Evolutionary conservation across 148 eudicot species (phyloP).

Genomic region (Persicaria tinctoria): DNA sequence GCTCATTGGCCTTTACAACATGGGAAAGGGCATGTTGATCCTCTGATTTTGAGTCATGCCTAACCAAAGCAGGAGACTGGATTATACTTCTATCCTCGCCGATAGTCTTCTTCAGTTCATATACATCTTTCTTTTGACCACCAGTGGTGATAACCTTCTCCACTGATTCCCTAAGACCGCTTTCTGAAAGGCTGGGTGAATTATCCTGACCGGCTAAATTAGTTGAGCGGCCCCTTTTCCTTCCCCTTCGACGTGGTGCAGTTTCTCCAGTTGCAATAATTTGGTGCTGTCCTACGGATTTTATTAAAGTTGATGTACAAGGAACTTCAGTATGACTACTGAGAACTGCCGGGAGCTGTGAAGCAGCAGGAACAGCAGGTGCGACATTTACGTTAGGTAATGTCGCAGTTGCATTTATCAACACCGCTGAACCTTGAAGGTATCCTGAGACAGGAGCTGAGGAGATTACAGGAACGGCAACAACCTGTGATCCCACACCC

Average conservation of each 20-base stretch:
- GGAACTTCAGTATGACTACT: conserved; percentile 24
- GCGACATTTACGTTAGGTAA: conserved; percentile 19
- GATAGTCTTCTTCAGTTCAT: conserved; percentile 1
- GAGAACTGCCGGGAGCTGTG: conserved; percentile 22
- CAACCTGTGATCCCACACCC: conserved; percentile 22
- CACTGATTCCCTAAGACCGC: conserved; percentile 22
- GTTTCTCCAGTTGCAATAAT: conserved; percentile 33
- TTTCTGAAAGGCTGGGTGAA: conserved; percentile 28
- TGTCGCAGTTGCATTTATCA: conserved; percentile 20
- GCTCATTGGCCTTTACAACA: conserved; percentile 11
- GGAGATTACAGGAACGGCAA: conserved; percentile 25
- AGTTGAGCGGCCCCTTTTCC: conserved; percentile 32
- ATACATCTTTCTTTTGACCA: conserved; percentile 24
- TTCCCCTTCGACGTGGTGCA: conserved; percentile 62
- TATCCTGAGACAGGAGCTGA: conserved; percentile 25
- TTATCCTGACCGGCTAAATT: conserved; percentile 26
- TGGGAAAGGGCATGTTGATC: conserved; percentile 8
- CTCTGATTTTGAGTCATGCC: conserved; percentile 11
- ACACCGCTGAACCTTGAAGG: conserved; percentile 23
- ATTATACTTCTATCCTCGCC: neutral
- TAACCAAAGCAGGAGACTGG: conserved; percentile 6
- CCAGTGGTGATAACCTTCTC: conserved; percentile 36
- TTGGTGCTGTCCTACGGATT: conserved; percentile 39
- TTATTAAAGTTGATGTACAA: conserved; percentile 21
- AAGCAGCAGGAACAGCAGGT: conserved; percentile 16